Conservation (phyloP, 129 eudicot genomes). For the Centella asiatica region DNA sequence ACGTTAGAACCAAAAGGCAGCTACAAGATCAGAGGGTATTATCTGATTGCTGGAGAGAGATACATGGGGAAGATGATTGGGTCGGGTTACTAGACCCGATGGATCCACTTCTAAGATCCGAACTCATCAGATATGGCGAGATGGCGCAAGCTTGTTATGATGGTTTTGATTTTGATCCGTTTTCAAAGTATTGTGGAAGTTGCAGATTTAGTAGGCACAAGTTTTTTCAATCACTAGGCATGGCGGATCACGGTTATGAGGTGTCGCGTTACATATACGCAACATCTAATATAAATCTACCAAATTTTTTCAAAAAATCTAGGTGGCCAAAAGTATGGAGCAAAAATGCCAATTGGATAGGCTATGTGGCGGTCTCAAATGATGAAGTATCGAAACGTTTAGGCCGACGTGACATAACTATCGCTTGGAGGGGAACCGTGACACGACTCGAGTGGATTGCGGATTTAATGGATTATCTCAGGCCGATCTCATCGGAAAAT, state of each 20-base stretch:
- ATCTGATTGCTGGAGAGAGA: slow-evolving; percentile 32
- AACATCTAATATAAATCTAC: slow-evolving; percentile 38
- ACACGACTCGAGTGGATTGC: slow-evolving; percentile 49
- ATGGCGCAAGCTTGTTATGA: slow-evolving; percentile 60
- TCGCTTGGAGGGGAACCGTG: slow-evolving; percentile 59
- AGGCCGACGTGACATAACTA: slow-evolving; percentile 43
- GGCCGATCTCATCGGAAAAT: slow-evolving; percentile 17
- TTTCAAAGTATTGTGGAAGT: slow-evolving; percentile 43
- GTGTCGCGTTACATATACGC: slow-evolving; percentile 36
- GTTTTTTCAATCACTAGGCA: slow-evolving; percentile 27
- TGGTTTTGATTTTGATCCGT: slow-evolving; percentile 43
- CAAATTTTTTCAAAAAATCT: slow-evolving; percentile 39
- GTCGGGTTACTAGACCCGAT: slow-evolving; percentile 50
- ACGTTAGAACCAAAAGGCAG: background rate
- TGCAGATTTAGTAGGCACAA: slow-evolving; percentile 20
- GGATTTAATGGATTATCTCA: slow-evolving; percentile 28
- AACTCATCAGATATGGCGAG: slow-evolving; percentile 46
- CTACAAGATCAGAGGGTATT: slow-evolving; percentile 4
- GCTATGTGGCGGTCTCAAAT: slow-evolving; percentile 42
- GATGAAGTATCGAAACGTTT: slow-evolving; percentile 30
- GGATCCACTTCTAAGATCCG: slow-evolving; percentile 28
- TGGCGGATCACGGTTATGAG: slow-evolving; percentile 32
- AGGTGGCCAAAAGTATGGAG: slow-evolving; percentile 44
- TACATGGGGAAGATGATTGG: slow-evolving; percentile 45
- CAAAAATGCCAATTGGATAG: slow-evolving; percentile 57